A percentile compares a stretch with the other conserved stretches of the same genome.
These are phyloP conservation scores for Penicillium odoratum DNA, from an alignment of 495 filamentous ascomycete genomes.

Conservation along the genomic window DNA sequence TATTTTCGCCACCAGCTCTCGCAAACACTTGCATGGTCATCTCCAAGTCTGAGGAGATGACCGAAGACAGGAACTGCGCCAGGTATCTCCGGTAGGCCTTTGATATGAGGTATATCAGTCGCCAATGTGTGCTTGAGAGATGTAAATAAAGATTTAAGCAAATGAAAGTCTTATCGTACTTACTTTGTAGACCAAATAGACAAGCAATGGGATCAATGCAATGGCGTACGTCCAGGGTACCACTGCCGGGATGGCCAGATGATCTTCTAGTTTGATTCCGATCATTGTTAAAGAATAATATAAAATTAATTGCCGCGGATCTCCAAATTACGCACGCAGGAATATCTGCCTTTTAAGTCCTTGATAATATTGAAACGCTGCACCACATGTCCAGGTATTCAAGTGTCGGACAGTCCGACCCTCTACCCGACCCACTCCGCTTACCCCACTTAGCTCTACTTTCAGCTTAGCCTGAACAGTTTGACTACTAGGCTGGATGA, in stretches of 20 bases:
- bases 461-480: background rate
- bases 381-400: background rate
- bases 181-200: slow-evolving; percentile 19
- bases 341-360: background rate
- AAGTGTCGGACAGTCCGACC: slow-evolving; percentile 20
- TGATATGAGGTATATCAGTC: slow-evolving; percentile 50
- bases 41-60: slow-evolving; percentile 55
- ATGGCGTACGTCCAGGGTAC: slow-evolving; percentile 4
- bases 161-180: background rate
- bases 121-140: slow-evolving; percentile 15
- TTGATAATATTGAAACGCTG: background rate
- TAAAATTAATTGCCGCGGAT: background rate
- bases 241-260: background rate
- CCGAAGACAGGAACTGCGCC: slow-evolving; percentile 50
- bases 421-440: background rate
- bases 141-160: background rate
- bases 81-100: slow-evolving; percentile 52
- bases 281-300: slow-evolving; percentile 1
- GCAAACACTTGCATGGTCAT: slow-evolving; percentile 55
- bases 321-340: background rate
- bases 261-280: slow-evolving; percentile 8
- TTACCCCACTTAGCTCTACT: background rate
- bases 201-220: slow-evolving; percentile 9
- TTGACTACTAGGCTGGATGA: too few species aligned
- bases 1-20: slow-evolving; percentile 56